Conservation (phyloP, 495 filamentous ascomycete genomes). For the Delitschia confertaspora region DNA sequence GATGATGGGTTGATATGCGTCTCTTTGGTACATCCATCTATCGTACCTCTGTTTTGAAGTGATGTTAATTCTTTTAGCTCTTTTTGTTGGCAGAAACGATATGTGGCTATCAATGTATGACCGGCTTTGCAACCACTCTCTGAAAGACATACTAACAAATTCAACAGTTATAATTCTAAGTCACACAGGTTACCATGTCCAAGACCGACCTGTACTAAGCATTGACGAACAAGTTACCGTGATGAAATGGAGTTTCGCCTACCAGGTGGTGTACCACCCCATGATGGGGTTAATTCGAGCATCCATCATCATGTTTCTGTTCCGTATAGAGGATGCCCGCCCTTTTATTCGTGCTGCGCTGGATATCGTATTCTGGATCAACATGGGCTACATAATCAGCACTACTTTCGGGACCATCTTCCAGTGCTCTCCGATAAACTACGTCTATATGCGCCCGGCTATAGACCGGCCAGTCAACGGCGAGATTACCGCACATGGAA, state of each 20-base stretch:
- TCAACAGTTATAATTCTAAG: slow-evolving; percentile 9
- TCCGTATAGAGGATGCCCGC: slow-evolving; percentile 38
- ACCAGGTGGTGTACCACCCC: slow-evolving; percentile 57
- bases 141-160: background rate
- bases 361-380: slow-evolving; percentile 40
- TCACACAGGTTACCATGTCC: slow-evolving; percentile 22
- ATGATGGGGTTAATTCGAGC: slow-evolving; percentile 53
- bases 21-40: no score
- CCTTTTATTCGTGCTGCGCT: slow-evolving; percentile 37
- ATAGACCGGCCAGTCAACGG: slow-evolving; percentile 34
- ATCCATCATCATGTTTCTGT: slow-evolving; percentile 45
- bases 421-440: slow-evolving; percentile 45
- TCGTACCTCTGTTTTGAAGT: no score
- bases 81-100: slow-evolving; percentile 17
- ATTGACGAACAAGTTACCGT: slow-evolving; percentile 8
- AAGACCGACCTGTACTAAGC: slow-evolving; percentile 15
- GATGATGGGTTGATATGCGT: slow-evolving; percentile 21
- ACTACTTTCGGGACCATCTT: slow-evolving; percentile 51
- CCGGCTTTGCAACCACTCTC: background rate
- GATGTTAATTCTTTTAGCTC: no score
- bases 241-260: slow-evolving; percentile 38
- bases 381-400: slow-evolving; percentile 44
- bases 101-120: slow-evolving; percentile 17
- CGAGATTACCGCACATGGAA: slow-evolving; percentile 31
- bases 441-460: slow-evolving; percentile 15